Conservation (phyloP, 2,329 filamentous ascomycete genomes). For the Helotiales sp. region DNA sequence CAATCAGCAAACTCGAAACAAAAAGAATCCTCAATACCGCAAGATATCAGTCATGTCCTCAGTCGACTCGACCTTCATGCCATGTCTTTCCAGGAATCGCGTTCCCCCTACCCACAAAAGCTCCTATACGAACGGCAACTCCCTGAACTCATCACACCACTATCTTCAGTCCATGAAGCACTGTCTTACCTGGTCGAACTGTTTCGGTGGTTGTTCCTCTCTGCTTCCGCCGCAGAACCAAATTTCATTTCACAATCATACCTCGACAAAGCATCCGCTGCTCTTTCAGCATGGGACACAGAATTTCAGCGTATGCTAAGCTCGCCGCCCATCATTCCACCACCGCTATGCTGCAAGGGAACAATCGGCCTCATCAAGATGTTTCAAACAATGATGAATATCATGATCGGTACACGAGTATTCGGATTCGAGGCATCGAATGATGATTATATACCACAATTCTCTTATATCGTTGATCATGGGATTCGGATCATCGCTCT, state of each 20-base stretch:
- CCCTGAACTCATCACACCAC: not conserved
- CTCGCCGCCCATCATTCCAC: not conserved
- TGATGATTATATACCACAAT: constrained; percentile 4
- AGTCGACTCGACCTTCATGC: constrained; percentile 21
- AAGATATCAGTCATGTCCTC: constrained; percentile 12
- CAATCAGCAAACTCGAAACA: not conserved
- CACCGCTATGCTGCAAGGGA: not conserved
- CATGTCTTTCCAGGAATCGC: constrained; percentile 11
- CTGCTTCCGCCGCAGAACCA: not conserved
- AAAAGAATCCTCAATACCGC: constrained; percentile 1
- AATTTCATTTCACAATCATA: not conserved
- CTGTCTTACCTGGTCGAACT: not conserved
- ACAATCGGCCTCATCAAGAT: constrained; percentile 8
- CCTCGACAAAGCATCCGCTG: not conserved
- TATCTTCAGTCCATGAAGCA: not conserved
- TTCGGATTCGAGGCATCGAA: constrained; percentile 11
- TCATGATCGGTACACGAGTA: constrained; percentile 10
- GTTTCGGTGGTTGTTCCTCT: not conserved
- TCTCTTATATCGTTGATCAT: constrained; percentile 8
- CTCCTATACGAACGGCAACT: not conserved
- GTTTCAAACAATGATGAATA: constrained; percentile 13
- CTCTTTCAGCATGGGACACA: not conserved
- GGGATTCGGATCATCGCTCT: not conserved
- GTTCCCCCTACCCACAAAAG: constrained; percentile 12
- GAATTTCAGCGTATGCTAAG: not conserved